Base-by-base conservation (phyloP, 331 rosid genomes). In the Saraca asoca region DNA sequence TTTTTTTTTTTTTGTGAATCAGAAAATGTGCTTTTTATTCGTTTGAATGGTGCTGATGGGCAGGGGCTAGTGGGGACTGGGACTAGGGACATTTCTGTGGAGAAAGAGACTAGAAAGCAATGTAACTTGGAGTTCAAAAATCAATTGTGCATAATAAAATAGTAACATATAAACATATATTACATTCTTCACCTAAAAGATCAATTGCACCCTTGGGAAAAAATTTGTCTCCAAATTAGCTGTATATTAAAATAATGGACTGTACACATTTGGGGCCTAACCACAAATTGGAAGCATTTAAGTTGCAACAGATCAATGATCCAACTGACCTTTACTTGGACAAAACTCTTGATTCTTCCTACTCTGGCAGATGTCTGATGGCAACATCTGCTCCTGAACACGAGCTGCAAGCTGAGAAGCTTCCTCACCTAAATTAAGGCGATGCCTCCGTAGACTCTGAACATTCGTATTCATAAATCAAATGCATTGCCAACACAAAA, bases 371-470 rank as follows among this genome's bases (percentile, higher is more conserved):
- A 61, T 71, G 50, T 72, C 73, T 10, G 84, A 60, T 59, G 24
- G 52, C 17, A 71, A 55, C 62, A 89, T 64, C 70, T 83, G 89
- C 77, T 90, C 85, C 57, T 82, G 86, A 57, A 93, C 87, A 51
- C 41, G 41, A 52, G 85, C 64, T 24, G 81, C 95, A n/a, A 93
- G 96, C 76, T 77, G 65, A 48, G 82, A 82, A 34, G 89, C 87
- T 64, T 85, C 89, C 73, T 77, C 83, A 41, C 90, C 80, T 59
- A 74, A 61, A 43, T 85, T 82, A 39, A 87, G 80, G 46, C 85
- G 85, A 51, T 73, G 85, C 85, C 98, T 81, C 72, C 44, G 65
- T 65, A 86, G 72, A 78, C 95, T 83, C 98, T 93, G 75, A 62
- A 56, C 51, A 43, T 38, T 16, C 45, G 33, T 7, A 19, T 58